These are phyloP conservation scores for Pleurotus sapidus DNA, from an alignment of 768 basidiomycete species.

Conservation along the genomic window DNA sequence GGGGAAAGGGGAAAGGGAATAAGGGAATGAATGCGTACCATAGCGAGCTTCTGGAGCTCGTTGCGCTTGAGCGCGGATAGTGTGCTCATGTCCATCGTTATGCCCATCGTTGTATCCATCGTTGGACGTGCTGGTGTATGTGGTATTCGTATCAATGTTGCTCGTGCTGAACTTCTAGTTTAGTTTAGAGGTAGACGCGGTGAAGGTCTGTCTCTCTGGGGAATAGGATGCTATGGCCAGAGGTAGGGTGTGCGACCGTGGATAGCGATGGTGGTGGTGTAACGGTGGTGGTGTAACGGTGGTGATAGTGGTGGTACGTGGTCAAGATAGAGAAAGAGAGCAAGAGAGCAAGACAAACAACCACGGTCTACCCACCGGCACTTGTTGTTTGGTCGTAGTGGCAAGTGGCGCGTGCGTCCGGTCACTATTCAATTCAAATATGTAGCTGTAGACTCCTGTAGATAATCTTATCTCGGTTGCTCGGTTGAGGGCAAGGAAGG, in stretches of 20 bases:
- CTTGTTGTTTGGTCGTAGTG: background rate
- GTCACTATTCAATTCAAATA: background rate
- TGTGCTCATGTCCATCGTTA: background rate
- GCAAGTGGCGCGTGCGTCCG: background rate
- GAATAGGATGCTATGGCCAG: too few species aligned
- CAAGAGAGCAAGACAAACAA: too few species aligned
- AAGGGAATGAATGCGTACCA: background rate
- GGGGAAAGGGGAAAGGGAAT: background rate
- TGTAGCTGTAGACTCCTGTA: too few species aligned
- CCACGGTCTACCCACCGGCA: background rate
- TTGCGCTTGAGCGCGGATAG: background rate
- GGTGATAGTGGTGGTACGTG: background rate
- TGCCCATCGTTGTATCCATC: background rate
- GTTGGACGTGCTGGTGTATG: background rate
- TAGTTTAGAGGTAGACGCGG: too few species aligned
- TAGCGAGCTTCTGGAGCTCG: constrained; percentile 4
- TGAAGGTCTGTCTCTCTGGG: background rate
- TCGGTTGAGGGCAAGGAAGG: too few species aligned
- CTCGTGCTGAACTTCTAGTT: too few species aligned
- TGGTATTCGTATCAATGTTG: background rate
- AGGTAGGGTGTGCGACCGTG: background rate
- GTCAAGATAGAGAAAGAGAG: background rate
- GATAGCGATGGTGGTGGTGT: background rate
- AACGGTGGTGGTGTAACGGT: too few species aligned
- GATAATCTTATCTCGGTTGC: background rate